phyloP scores from a whole-genome alignment of 768 basidiomycete species.

The Lentinula guzmanii region DNA sequence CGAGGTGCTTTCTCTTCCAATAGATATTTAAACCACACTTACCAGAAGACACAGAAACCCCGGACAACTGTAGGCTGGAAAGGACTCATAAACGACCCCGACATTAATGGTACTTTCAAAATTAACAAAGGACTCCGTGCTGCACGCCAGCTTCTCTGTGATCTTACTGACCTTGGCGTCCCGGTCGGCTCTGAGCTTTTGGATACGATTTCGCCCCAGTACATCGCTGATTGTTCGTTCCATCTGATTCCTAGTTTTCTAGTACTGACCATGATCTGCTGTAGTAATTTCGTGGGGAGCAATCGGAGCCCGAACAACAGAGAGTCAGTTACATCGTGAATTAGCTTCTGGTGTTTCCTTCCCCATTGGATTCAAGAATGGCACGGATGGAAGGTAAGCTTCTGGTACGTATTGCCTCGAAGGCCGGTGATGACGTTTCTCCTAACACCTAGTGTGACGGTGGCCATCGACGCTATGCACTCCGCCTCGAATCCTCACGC shows the following conservation, averaged over 20 bases:
- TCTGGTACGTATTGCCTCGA: constrained; percentile 7
- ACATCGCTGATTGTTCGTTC: constrained; percentile 64
- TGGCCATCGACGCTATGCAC: constrained; percentile 97
- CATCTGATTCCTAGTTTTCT: neutral
- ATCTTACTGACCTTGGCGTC: constrained; percentile 83
- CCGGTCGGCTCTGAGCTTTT: constrained; percentile 94
- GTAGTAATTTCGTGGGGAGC: constrained; percentile 86
- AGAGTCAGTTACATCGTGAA: constrained; percentile 95
- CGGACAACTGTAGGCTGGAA: constrained; percentile 98
- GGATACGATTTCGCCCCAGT: constrained; percentile 80
- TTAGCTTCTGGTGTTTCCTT: constrained; percentile 94
- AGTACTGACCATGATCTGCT: constrained; percentile 9
- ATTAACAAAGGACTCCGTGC: constrained; percentile 96
- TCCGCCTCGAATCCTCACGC: constrained; percentile 89
- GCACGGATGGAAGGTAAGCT: constrained; percentile 82
- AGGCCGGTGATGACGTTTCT: neutral
- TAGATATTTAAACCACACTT: neutral
- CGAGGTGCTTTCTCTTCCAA: constrained; percentile 21
- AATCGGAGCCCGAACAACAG: constrained; percentile 96
- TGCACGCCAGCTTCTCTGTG: constrained; percentile 84
- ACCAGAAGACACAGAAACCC: constrained; percentile 60
- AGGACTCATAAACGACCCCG: constrained; percentile 86
- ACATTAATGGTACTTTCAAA: constrained; percentile 89
- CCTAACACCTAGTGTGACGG: constrained; percentile 50
- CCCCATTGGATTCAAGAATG: constrained; percentile 99